Conservation (phyloP, 306 rosid species). For the Castanopsis chinensis region DNA sequence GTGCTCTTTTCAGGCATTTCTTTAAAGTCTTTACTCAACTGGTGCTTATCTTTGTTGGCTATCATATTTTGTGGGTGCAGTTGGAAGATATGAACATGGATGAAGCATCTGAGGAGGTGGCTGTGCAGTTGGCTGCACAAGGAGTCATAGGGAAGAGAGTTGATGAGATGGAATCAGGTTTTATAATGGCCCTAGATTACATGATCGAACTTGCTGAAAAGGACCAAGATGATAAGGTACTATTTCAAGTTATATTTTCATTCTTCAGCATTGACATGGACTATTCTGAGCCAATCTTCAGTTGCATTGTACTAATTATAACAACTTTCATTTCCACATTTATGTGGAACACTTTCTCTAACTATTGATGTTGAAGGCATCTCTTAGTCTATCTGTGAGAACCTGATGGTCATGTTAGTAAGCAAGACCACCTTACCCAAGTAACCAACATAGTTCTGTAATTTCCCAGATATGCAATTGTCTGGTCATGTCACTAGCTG, state of each 20-base stretch:
- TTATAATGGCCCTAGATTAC: constrained; percentile 91
- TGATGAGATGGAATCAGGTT: constrained; percentile 89
- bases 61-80: constrained; percentile 34
- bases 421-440: background rate
- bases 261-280: background rate
- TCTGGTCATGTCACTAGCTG: background rate
- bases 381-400: background rate
- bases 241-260: constrained; percentile 5
- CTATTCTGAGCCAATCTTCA: background rate
- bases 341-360: background rate
- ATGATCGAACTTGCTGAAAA: constrained; percentile 83
- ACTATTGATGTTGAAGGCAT: background rate
- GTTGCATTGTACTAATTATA: background rate
- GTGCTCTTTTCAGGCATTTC: background rate
- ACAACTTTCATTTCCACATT: background rate
- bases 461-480: background rate
- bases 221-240: constrained; percentile 86
- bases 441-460: background rate
- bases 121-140: constrained; percentile 95
- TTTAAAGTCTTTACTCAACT: background rate
- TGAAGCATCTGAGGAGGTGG: constrained; percentile 88
- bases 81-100: constrained; percentile 85
- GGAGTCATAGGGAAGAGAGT: constrained; percentile 96
- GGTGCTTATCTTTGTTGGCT: background rate
- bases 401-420: background rate